Evolutionary conservation across 2,329 filamentous ascomycete genomes (phyloP).

Genomic region (Aureobasidium sp.): DNA sequence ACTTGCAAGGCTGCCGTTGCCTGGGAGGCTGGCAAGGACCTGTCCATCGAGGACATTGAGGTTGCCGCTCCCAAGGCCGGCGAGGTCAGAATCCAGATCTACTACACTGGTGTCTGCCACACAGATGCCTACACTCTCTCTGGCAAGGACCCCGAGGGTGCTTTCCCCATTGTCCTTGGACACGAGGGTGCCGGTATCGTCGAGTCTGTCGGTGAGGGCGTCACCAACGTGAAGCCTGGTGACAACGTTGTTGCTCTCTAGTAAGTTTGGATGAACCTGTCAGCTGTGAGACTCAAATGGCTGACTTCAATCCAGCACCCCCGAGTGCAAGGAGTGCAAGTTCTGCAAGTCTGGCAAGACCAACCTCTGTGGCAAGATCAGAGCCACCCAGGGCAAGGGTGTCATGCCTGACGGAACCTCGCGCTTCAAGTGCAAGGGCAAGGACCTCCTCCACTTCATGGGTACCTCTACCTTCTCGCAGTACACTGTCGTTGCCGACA

Average conservation of each 20-base stretch:
- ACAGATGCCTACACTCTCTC: conserved; percentile 96
- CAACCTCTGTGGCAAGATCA: conserved; percentile 97
- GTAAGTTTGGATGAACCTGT: conserved; percentile 38
- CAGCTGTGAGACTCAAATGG: neutral
- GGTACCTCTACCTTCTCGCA: conserved; percentile 97
- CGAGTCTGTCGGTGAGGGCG: conserved; percentile 88
- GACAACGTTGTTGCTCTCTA: conserved; percentile 88
- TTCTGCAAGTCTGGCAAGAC: conserved; percentile 99
- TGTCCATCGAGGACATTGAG: conserved; percentile 85
- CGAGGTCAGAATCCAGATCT: conserved; percentile 93
- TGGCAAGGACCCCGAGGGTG: conserved; percentile 94
- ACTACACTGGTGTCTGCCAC: conserved; percentile 98
- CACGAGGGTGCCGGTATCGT: conserved; percentile 89
- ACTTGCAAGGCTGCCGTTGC: conserved; percentile 86
- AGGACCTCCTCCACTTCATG: conserved; percentile 98
- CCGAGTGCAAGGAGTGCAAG: conserved; percentile 96
- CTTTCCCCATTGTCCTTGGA: conserved; percentile 79
- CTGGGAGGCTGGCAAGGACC: conserved; percentile 89
- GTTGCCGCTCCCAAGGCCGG: conserved; percentile 80
- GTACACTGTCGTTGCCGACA: conserved; percentile 97
- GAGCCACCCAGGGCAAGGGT: conserved; percentile 88
- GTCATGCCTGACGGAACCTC: conserved; percentile 96
- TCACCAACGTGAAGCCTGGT: conserved; percentile 86
- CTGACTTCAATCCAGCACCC: conserved; percentile 55
- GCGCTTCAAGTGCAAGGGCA: conserved; percentile 88